These are phyloP conservation scores for Triticum turgidum DNA, from an alignment of 176 grass and related monocot genomes.

Conservation along the genomic window DNA sequence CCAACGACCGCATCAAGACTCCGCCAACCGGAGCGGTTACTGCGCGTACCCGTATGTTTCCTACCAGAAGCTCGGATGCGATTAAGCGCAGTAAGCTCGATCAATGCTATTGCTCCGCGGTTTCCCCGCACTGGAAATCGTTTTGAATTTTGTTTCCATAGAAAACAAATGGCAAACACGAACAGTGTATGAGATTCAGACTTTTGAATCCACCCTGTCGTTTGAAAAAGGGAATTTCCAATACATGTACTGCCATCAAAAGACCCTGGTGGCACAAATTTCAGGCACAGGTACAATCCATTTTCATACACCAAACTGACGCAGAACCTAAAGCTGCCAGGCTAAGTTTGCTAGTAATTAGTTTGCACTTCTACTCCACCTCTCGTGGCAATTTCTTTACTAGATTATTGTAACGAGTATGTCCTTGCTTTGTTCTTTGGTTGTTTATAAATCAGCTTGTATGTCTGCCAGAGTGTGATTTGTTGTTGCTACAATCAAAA, in stretches of 20 bases:
- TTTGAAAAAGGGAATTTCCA: background rate
- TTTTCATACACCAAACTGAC: background rate
- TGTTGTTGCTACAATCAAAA: background rate
- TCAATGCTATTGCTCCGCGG: background rate
- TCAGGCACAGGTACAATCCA: background rate
- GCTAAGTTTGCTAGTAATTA: background rate
- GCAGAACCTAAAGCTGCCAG: background rate
- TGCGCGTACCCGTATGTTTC: background rate
- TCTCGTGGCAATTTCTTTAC: too few species aligned
- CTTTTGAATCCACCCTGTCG: background rate
- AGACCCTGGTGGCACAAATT: background rate
- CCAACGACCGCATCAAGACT: background rate
- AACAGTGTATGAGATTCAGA: background rate
- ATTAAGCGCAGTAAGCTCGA: conserved; percentile 26
- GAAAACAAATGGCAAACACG: background rate
- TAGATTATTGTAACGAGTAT: too few species aligned
- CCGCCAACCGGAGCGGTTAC: background rate
- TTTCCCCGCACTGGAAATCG: background rate
- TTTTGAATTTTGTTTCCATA: background rate
- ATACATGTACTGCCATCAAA: background rate
- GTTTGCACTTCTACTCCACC: too few species aligned
- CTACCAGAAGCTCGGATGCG: background rate
- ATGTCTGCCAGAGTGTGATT: background rate
- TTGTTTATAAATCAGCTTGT: background rate
- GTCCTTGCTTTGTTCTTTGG: too few species aligned